Evolutionary conservation across 352 stramenopile species (phyloP), one percentile per base, ranked within the genome.

Genomic region (Blastocystis sp.): DNA sequence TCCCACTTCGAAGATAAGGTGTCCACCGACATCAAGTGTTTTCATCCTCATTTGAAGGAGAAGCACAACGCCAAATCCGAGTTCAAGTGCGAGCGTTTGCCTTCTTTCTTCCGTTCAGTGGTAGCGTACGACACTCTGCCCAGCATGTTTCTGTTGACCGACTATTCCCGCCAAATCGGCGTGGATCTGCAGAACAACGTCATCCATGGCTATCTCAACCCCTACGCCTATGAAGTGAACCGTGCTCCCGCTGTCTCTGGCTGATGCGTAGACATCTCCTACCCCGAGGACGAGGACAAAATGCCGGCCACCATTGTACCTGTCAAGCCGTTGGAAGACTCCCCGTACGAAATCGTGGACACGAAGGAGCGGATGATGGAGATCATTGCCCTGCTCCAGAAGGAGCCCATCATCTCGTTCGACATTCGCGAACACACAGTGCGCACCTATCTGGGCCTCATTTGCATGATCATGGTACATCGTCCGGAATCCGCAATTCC

Each of bases 141-240:
- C 9, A 84, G 52, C 53, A 69, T 62, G 34, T 84, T 84, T 48
- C 21, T 84, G 4, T 38, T 84, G 17, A 53, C 67, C 21, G 74
- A 84, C 28, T 84, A 70, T 48, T 62, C 74, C 9, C 59, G 74
- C 21, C 74, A 84, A 19, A 84, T 84, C 53, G 74, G 74, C 5
- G 41, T 84, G 17, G 74, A 84, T 48, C 28, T 84, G 38, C 17
- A 41, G 17, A 84, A 84, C 45, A n/a, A 43, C 14, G 74, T 69
- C 40, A 17, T 84, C 3, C 74, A 84, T 28, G 53, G 74, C 14
- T 84, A 84, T 67, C 61, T 84, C 11, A 84, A 70, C 34, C 74
- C 74, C 2, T 84, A 84, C 21, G 34, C 74, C 17, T 84, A 70
- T 28, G 74, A 84, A 23, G 69, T 84, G n/a, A 84, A 84, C n/a